Conservation (phyloP, 371 early-diverging fungal species). For the Paraphysoderma sedebokerense region DNA sequence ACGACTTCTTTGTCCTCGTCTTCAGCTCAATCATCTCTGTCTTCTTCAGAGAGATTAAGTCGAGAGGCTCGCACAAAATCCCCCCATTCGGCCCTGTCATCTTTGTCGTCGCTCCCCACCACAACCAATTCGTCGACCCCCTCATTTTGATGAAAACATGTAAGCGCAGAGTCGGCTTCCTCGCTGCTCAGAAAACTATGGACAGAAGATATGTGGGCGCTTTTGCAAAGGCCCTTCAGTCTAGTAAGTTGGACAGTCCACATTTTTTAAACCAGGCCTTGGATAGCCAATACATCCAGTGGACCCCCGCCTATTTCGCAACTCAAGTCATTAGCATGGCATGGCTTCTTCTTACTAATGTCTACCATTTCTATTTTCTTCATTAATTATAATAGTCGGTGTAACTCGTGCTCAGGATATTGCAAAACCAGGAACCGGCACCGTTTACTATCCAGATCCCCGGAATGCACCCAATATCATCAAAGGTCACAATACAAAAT, state of each 20-base stretch:
- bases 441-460: conserved; percentile 39
- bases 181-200: conserved; percentile 73
- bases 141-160: conserved; percentile 55
- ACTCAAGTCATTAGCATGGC: no score
- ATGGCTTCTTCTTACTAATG: not conserved
- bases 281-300: no score
- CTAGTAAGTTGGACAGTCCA: conserved; percentile 25
- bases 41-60: conserved; percentile 77
- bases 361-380: not conserved
- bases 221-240: conserved; percentile 49
- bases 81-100: conserved; percentile 75
- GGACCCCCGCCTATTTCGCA: no score
- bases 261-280: no score
- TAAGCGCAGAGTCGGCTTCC: conserved; percentile 57
- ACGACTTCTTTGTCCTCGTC: no score
- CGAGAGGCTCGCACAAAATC: conserved; percentile 65
- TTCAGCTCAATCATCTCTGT: no score
- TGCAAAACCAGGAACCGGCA: conserved; percentile 49
- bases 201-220: conserved; percentile 60
- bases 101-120: conserved; percentile 90
- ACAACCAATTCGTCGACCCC: conserved; percentile 93
- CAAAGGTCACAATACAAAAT: conserved; percentile 45
- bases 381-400: conserved; percentile 37
- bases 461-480: conserved; percentile 42
- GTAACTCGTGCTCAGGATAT: conserved; percentile 86